Evolutionary conservation across 2,329 filamentous ascomycete species (phyloP).

Genomic region (Colletotrichum sidae): DNA sequence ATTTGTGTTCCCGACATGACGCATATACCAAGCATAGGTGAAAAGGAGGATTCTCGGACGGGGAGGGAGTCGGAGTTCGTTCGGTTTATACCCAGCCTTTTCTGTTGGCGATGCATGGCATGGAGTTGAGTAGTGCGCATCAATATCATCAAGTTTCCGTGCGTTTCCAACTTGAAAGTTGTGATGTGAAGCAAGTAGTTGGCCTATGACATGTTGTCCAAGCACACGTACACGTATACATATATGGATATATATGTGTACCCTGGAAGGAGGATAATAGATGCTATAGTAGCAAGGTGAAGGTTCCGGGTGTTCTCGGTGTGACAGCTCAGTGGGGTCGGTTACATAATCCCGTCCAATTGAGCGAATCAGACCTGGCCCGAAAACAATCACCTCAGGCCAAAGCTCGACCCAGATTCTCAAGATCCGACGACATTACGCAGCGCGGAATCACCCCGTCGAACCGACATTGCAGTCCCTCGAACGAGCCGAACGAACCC

Average conservation of each 20-base stretch:
- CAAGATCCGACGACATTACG: constrained; percentile 30
- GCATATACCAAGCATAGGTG: constrained; percentile 11
- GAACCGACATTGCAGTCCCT: constrained; percentile 9
- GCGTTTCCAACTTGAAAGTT: constrained; percentile 11
- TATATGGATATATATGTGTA: too few relatives aligned
- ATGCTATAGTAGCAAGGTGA: too few relatives aligned
- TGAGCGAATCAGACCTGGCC: constrained; percentile 31
- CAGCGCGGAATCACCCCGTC: constrained; percentile 16
- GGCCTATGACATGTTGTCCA: background rate
- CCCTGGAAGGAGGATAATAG: too few relatives aligned
- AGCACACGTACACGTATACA: too few relatives aligned
- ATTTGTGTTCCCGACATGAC: background rate
- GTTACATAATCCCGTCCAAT: constrained; percentile 33
- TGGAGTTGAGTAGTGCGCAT: constrained; percentile 37
- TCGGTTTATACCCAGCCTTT: constrained; percentile 38
- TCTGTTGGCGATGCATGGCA: constrained; percentile 38
- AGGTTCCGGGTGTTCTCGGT: background rate
- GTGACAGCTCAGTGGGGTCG: background rate
- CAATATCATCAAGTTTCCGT: constrained; percentile 28
- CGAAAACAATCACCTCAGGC: constrained; percentile 33
- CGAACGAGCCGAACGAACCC: constrained; percentile 8
- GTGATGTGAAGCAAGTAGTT: constrained; percentile 4
- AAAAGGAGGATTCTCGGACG: constrained; percentile 3
- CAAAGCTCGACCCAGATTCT: constrained; percentile 31
- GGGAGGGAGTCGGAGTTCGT: constrained; percentile 31